Conservation (phyloP, 331 rosid species). For the Arachis monticola region DNA sequence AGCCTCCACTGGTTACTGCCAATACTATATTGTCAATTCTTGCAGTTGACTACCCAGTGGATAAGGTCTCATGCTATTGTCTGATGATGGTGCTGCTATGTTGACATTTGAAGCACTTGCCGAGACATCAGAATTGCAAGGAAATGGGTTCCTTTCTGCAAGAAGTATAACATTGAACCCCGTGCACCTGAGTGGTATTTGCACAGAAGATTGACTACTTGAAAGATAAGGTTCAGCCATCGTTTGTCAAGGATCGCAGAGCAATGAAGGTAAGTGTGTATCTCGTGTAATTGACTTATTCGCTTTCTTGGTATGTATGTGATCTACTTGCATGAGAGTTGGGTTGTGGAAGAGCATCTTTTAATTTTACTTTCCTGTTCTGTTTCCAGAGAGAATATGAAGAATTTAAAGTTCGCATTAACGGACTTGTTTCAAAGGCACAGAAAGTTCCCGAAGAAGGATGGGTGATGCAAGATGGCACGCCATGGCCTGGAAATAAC, state of each 20-base stretch:
- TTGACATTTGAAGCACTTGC: constrained; percentile 94
- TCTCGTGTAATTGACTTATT: not conserved
- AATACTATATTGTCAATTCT: constrained; percentile 95
- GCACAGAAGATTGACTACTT: constrained; percentile 92
- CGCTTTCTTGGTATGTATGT: not conserved
- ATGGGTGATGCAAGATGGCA: constrained; percentile 99
- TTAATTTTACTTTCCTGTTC: constrained; percentile 32
- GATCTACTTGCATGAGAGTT: not conserved
- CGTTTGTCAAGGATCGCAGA: constrained; percentile 97
- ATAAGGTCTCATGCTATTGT: constrained; percentile 97
- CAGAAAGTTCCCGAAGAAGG: constrained; percentile 93
- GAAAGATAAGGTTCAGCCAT: constrained; percentile 93
- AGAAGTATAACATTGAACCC: constrained; percentile 89
- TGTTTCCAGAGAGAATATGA: constrained; percentile 85
- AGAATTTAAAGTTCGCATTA: constrained; percentile 91
- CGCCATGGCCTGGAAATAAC: constrained; percentile 99
- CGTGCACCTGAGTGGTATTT: constrained; percentile 99
- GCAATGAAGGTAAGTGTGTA: constrained; percentile 79
- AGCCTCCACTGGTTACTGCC: constrained; percentile 98
- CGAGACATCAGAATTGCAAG: constrained; percentile 92
- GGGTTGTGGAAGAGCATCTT: constrained; percentile 9
- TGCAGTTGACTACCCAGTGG: constrained; percentile 97
- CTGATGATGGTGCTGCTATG: constrained; percentile 99
- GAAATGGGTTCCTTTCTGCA: constrained; percentile 95
- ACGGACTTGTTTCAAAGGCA: constrained; percentile 88